A percentile compares a stretch with the other conserved stretches of the same genome.
These are phyloP conservation scores for Ogataea thermomethanolica DNA, from an alignment of 805 yeast species.

Conservation along the genomic window DNA sequence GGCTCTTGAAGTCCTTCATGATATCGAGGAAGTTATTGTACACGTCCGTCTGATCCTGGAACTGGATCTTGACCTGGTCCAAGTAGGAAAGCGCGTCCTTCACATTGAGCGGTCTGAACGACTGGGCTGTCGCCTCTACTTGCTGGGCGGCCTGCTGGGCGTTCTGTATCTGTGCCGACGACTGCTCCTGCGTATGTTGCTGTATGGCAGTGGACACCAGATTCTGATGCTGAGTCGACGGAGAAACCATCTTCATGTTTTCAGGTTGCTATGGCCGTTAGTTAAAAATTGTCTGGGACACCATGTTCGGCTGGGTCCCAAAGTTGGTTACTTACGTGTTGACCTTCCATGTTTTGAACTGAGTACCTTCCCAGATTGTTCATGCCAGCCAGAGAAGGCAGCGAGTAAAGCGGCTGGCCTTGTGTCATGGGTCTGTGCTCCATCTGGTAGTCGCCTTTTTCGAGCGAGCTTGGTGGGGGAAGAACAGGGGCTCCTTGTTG, in stretches of 20 bases:
- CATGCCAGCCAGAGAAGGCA: slow-evolving; percentile 52
- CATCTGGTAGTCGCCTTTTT: slow-evolving; percentile 38
- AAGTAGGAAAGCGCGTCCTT: slow-evolving; percentile 93
- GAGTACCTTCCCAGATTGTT: slow-evolving; percentile 45
- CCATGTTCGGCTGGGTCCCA: not conserved
- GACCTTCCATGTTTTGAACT: slow-evolving; percentile 45
- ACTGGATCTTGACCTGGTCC: slow-evolving; percentile 93
- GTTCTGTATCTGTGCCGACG: slow-evolving; percentile 19
- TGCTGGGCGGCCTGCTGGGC: slow-evolving; percentile 23
- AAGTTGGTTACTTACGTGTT: slow-evolving; percentile 30
- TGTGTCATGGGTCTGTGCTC: slow-evolving; percentile 12
- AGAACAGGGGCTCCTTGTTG: slow-evolving; percentile 52
- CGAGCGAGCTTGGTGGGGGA: slow-evolving; percentile 54
- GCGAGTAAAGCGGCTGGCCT: slow-evolving; percentile 47
- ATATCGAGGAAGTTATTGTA: slow-evolving; percentile 95
- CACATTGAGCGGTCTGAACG: slow-evolving; percentile 82
- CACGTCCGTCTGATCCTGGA: slow-evolving; percentile 88
- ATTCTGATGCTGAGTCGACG: slow-evolving; percentile 16
- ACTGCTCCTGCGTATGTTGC: slow-evolving; percentile 25
- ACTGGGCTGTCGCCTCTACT: slow-evolving; percentile 26
- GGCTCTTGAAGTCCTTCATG: slow-evolving; percentile 98
- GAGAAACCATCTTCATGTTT: slow-evolving; percentile 27
- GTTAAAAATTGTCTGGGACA: not conserved
- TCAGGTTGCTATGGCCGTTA: slow-evolving; percentile 23
- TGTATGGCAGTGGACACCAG: slow-evolving; percentile 17